These are phyloP conservation scores for Myxozyma lipomycoides DNA, from an alignment of 805 yeast genomes.

Conservation along the genomic window DNA sequence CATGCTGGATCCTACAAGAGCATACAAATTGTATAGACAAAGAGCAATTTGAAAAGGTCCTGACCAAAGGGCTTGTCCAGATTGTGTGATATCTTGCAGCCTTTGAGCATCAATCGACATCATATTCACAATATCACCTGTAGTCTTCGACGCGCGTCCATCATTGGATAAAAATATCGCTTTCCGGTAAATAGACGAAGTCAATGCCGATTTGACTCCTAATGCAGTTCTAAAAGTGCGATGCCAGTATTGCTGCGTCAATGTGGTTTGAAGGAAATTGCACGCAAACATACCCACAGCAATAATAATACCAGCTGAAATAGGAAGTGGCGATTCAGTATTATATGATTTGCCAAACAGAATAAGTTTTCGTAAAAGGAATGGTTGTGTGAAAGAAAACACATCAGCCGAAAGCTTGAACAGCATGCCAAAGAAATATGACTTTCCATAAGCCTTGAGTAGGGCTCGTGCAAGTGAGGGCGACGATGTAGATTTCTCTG, in stretches of 20 bases:
- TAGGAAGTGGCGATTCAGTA: constrained; percentile 40
- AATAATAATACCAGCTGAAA: constrained; percentile 58
- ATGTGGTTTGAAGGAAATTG: constrained; percentile 56
- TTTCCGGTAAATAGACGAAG: constrained; percentile 68
- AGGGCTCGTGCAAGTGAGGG: constrained; percentile 61
- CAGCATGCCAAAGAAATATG: constrained; percentile 62
- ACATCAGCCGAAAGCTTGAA: constrained; percentile 71
- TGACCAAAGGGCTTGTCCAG: constrained; percentile 80
- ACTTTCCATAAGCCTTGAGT: constrained; percentile 63
- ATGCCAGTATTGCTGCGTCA: constrained; percentile 57
- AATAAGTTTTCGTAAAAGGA: constrained; percentile 64
- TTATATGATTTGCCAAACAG: constrained; percentile 50
- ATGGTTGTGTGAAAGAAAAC: constrained; percentile 79
- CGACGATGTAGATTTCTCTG: constrained; percentile 47
- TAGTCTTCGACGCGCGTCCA: constrained; percentile 53
- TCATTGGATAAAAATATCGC: constrained; percentile 63
- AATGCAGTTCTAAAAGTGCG: constrained; percentile 51
- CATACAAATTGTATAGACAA: constrained; percentile 71
- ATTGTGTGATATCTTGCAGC: constrained; percentile 63
- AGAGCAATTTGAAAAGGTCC: constrained; percentile 86
- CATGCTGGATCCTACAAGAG: constrained; percentile 73
- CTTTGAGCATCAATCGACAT: constrained; percentile 70
- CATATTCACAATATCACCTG: constrained; percentile 77
- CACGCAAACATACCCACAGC: constrained; percentile 60
- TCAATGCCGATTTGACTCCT: constrained; percentile 59